Evolutionary conservation across 164 flowering plant genomes (phyloP).

Genomic region (Macadamia tetraphylla): DNA sequence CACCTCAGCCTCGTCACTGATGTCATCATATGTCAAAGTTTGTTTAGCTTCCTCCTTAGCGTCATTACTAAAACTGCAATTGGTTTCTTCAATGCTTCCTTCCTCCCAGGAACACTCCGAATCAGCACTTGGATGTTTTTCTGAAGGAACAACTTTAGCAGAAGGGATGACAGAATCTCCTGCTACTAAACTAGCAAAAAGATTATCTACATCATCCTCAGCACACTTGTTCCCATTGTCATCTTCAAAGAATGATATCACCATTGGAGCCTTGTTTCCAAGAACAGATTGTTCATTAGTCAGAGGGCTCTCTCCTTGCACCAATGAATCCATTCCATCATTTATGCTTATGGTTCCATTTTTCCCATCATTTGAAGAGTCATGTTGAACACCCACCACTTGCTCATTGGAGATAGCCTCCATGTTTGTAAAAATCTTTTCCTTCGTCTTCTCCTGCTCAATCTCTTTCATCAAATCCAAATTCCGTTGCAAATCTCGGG

Average conservation of each 20-base stretch:
- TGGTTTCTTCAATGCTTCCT: slow-evolving; percentile 26
- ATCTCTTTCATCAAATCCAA: slow-evolving; percentile 83
- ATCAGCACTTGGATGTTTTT: slow-evolving; percentile 20
- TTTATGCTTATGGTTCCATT: slow-evolving; percentile 17
- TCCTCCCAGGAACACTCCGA: slow-evolving; percentile 63
- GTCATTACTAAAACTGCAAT: slow-evolving; percentile 12
- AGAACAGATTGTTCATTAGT: slow-evolving; percentile 15
- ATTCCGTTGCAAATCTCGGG: slow-evolving; percentile 87
- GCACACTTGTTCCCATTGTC: slow-evolving; percentile 19
- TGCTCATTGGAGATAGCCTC: slow-evolving; percentile 12
- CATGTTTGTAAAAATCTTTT: slow-evolving; percentile 9
- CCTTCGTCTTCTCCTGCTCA: slow-evolving; percentile 41
- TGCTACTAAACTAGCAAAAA: slow-evolving; percentile 63
- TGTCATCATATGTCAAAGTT: slow-evolving; percentile 13
- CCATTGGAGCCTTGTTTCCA: slow-evolving; percentile 29
- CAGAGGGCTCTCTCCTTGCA: slow-evolving; percentile 1
- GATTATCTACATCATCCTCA: slow-evolving; percentile 46
- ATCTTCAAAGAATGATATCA: slow-evolving; percentile 55
- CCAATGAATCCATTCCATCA: slow-evolving; percentile 2
- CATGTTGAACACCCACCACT: slow-evolving; percentile 9
- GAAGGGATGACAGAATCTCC: slow-evolving; percentile 36
- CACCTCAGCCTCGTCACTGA: slow-evolving; percentile 48
- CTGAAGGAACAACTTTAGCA: slow-evolving; percentile 18
- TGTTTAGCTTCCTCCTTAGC: slow-evolving; percentile 16
- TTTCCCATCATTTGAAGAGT: slow-evolving; percentile 16